These are phyloP conservation scores for Aphanomyces stellatus DNA, from an alignment of 352 stramenopile species.

Conservation along the genomic window DNA sequence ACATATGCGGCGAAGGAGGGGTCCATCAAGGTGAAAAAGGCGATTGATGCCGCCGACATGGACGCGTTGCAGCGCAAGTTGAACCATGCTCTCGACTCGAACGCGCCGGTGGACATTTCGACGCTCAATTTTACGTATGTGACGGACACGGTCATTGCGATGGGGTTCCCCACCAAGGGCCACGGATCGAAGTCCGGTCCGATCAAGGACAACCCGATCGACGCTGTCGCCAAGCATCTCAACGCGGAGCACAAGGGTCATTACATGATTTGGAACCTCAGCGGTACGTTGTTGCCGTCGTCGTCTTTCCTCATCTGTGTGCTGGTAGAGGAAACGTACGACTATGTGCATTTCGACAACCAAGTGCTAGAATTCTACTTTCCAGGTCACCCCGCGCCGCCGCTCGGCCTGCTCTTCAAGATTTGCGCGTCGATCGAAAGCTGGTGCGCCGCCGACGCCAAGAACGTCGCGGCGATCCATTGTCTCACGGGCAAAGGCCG, in stretches of 20 bases:
- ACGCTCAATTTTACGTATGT: slow-evolving; percentile 90
- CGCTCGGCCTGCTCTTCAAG: slow-evolving; percentile 95
- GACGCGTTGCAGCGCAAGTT: slow-evolving; percentile 71
- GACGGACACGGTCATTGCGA: slow-evolving; percentile 79
- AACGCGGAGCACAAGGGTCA: slow-evolving; percentile 88
- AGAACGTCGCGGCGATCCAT: slow-evolving; percentile 95
- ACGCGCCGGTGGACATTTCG: slow-evolving; percentile 72
- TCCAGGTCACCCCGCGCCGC: slow-evolving; percentile 92
- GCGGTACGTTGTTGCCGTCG: slow-evolving; percentile 27
- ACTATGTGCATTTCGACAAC: slow-evolving; percentile 92
- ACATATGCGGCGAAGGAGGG: slow-evolving; percentile 62
- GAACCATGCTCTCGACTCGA: slow-evolving; percentile 72
- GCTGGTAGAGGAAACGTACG: slow-evolving; percentile 90
- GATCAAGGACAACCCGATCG: slow-evolving; percentile 83
- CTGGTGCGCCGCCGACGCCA: slow-evolving; percentile 92
- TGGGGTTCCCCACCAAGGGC: slow-evolving; percentile 88
- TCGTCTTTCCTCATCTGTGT: neutral
- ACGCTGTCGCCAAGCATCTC: slow-evolving; percentile 91
- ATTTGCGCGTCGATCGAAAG: slow-evolving; percentile 95
- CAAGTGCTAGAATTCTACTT: slow-evolving; percentile 97
- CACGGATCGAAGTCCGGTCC: slow-evolving; percentile 59
- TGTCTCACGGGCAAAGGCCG: slow-evolving; percentile 95
- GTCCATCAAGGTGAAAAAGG: slow-evolving; percentile 66
- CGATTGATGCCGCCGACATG: slow-evolving; percentile 76
- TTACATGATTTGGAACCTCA: slow-evolving; percentile 99